Evolutionary conservation across 1,139 yeast species (phyloP).

Genomic region (Candida neerlandica): DNA sequence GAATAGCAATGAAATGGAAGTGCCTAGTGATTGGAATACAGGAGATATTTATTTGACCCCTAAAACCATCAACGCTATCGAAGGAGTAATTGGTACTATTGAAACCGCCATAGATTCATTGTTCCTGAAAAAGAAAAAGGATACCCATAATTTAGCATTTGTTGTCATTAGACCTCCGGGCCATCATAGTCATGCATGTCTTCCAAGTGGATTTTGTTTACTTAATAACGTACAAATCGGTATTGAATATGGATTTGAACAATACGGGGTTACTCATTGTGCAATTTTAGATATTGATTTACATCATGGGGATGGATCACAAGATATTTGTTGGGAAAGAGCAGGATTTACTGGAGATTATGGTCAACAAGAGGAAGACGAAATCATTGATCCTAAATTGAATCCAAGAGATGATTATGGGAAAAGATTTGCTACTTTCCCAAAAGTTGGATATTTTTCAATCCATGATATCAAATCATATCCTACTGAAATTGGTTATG

Average conservation of each 20-base stretch:
- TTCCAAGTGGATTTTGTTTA: slow-evolving; percentile 87
- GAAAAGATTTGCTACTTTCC: slow-evolving; percentile 54
- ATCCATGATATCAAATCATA: slow-evolving; percentile 85
- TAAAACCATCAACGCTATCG: slow-evolving; percentile 69
- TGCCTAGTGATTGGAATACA: slow-evolving; percentile 80
- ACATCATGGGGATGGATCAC: slow-evolving; percentile 94
- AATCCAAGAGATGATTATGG: slow-evolving; percentile 54
- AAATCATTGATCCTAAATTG: slow-evolving; percentile 29
- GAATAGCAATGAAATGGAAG: slow-evolving; percentile 61
- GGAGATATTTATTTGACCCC: slow-evolving; percentile 81
- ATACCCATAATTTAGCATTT: slow-evolving; percentile 59
- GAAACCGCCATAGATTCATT: slow-evolving; percentile 71
- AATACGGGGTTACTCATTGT: slow-evolving; percentile 73
- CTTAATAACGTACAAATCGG: slow-evolving; percentile 83
- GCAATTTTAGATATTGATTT: slow-evolving; percentile 82
- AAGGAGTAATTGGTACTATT: slow-evolving; percentile 79
- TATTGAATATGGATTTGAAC: slow-evolving; percentile 72
- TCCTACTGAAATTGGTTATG: slow-evolving; percentile 81
- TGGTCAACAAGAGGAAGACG: slow-evolving; percentile 49
- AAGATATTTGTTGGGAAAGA: slow-evolving; percentile 83
- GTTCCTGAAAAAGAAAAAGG: slow-evolving; percentile 29
- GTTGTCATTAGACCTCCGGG: slow-evolving; percentile 84
- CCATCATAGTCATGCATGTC: slow-evolving; percentile 84
- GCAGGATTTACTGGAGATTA: slow-evolving; percentile 62
- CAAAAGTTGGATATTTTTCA: slow-evolving; percentile 81